Evolutionary conservation across 2,329 filamentous ascomycete genomes (phyloP), one percentile per base, ranked within the genome.

Genomic region (Coniochaeta sp.): DNA sequence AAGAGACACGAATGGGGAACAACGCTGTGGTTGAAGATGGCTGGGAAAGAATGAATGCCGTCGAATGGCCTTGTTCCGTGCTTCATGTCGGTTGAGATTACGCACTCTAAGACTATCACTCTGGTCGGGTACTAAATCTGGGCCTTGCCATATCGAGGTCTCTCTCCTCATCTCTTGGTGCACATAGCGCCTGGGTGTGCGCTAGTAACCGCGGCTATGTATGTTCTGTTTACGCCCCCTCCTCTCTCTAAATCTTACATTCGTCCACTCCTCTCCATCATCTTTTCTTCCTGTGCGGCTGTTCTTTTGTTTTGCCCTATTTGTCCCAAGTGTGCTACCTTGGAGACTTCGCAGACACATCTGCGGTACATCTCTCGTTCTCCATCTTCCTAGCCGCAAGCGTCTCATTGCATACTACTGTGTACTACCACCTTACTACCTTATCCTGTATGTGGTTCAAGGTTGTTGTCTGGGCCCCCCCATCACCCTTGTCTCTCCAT

Each of bases 201-300:
- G 38, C 38, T 42, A 42, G 38, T 42, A 42, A 18, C 38, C 38
- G 38, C 38, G 38, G 38, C 38, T 42, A 42, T 42, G 38, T 26
- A 42, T 42, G 38, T 42, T n/a, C 22, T 42, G 38, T 42, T 22
- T 22, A 42, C 49, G 47, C 50, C 42, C n/a, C 31, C 38, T 53
- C 48, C 27, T 50, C 45, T 40, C 51, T n/a, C n/a, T n/a, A n/a
- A n/a, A 50, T 57, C 50, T 53, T 51, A 53, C 38, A 51, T 48
- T n/a, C 40, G 38, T 48, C 49, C 52, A 55, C 51, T 24, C 54
- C 27, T 52, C 55, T 61, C 54, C 54, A 56, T 56, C 56, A 48
- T 52, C n/a, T 33, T 55, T 53, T 52, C 53, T 38, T 50, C 51
- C 48, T 50, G 55, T 54, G 50, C 53, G 38, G 38, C 30, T 48